Evolutionary conservation across 2,329 filamentous ascomycete species (phyloP).

Genomic region (Tothia fuscella): DNA sequence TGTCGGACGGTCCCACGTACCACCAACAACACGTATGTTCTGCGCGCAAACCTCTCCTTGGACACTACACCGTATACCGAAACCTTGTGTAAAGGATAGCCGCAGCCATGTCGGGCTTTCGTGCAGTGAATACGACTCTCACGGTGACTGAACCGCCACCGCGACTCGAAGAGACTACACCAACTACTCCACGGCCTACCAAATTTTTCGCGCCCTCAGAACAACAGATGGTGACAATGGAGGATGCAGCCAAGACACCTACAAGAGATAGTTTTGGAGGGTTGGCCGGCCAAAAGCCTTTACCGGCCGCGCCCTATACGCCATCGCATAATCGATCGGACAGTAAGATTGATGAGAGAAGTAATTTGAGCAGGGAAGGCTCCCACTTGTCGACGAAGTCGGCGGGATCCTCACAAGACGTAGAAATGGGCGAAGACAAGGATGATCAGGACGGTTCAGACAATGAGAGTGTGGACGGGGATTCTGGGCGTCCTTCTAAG

Average conservation of each 20-base stretch:
- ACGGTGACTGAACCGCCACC: conserved; percentile 29
- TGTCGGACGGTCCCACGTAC: no score
- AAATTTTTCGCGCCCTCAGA: conserved; percentile 27
- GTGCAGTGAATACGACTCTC: conserved; percentile 47
- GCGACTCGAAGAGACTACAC: conserved; percentile 34
- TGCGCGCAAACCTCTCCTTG: no score
- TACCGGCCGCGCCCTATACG: conserved; percentile 31
- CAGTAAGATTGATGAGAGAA: conserved; percentile 17
- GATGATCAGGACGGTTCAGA: conserved; percentile 44
- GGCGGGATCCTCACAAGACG: conserved; percentile 49
- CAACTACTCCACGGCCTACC: conserved; percentile 42
- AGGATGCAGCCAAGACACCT: conserved; percentile 45
- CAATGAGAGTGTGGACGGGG: conserved; percentile 37
- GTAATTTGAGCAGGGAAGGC: conserved; percentile 41
- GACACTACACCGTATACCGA: no score
- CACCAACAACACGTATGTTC: no score
- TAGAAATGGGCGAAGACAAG: conserved; percentile 65
- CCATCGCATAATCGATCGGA: conserved; percentile 26
- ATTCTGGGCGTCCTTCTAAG: conserved; percentile 64
- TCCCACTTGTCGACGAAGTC: conserved; percentile 52
- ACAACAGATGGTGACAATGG: conserved; percentile 17
- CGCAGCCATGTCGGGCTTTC: conserved; percentile 42
- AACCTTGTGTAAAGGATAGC: neutral
- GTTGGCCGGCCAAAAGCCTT: conserved; percentile 33
- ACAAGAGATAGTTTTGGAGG: conserved; percentile 44